Evolutionary conservation across 805 yeast species (phyloP), one percentile per base, ranked within the genome.

Genomic region (Zygosaccharomyces rouxii): DNA sequence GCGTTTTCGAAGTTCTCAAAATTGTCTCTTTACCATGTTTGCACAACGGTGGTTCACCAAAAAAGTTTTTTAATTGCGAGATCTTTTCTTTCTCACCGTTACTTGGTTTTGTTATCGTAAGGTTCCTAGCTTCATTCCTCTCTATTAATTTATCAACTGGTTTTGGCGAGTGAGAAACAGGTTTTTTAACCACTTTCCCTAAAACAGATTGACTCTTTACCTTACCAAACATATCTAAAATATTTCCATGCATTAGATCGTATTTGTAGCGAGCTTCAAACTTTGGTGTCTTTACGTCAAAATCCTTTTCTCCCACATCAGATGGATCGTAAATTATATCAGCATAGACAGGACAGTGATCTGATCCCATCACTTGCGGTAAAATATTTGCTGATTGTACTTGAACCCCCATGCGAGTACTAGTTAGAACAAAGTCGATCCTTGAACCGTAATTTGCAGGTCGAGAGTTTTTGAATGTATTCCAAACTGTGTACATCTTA

Each of bases 401-500:
- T 7, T 47, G 35, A 0, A 59, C 47, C 3, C 68, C 56, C 41
- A 84, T 52, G 0, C 54, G 56, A 7, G 67, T 52, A 22, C 84
- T 76, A 0, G 77, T 66, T 5, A 89, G 64, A 5, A 92, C 81
- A 55, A 84, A 76, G 64, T 92, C 99, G 21, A 92, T 84, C 46
- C 99, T 72, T 1, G 97, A 85, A 0, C 99, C 97, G 64, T 76
- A 85, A 60, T 92, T 92, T 1, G 83, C 72, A 0, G 94, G 89
- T 26, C 99, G 69, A 18, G 86, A 77, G 56, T 85, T 85, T 44
- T 79, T 77, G 55, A 82, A 67, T 1, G 89, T 85, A 65, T 89
- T 90, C 99, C 99, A 92, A 41, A 90, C 94, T 0, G 97, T 89
- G 62, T 85, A 94, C 78, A 89, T 73, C 19, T 78, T 81, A 58